Evolutionary conservation across 2,329 filamentous ascomycete genomes (phyloP), one percentile per base, ranked within the genome.

Genomic region (Aspergillus sp.): DNA sequence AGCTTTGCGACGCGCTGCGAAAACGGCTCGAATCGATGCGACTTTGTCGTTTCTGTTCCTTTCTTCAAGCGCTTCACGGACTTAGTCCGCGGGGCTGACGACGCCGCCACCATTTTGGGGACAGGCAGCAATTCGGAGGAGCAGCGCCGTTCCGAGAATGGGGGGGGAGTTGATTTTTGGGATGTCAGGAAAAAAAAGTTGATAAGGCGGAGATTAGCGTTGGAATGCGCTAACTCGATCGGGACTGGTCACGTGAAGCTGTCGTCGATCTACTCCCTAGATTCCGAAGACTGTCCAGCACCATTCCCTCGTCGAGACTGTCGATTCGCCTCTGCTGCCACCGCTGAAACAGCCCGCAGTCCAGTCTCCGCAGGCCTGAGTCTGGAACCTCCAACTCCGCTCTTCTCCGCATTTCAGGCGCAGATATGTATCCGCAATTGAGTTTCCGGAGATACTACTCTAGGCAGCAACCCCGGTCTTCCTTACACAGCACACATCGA

Each of bases 11-110:
- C 84, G 60, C 93, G 91, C 54, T 80, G 75, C 38, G 81, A 84
- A 64, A 96, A 96, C 41, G 84, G 81, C 64, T 95, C 82, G 75
- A 86, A 96, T 56, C 84, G 75, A 63, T 95, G 85, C 32, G 85
- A 82, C 54, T 85, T 88, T 41, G 80, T 78, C 46, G 86, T 83
- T 31, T 71, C 68, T 15, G 85, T 93, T 43, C 72, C 72, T 40
- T 72, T 72, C 55, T 82, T 86, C 43, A 71, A 52, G 31, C 67
- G 71, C 64, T 81, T 84, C 46, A 71, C 72, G 59, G 74, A 71
- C 69, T 82, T 82, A 50, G 71, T 65, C 52, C 83, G 80, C 53
- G 76, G 74, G 44, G 79, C 78, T 37, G 79, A 77, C 25, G 71
- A 71, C 50, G 73, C 72, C 36, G 58, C 52, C 40, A 61, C 60